Base-by-base conservation (phyloP, 257 asterid species). In the Anisodus tanguticus region DNA sequence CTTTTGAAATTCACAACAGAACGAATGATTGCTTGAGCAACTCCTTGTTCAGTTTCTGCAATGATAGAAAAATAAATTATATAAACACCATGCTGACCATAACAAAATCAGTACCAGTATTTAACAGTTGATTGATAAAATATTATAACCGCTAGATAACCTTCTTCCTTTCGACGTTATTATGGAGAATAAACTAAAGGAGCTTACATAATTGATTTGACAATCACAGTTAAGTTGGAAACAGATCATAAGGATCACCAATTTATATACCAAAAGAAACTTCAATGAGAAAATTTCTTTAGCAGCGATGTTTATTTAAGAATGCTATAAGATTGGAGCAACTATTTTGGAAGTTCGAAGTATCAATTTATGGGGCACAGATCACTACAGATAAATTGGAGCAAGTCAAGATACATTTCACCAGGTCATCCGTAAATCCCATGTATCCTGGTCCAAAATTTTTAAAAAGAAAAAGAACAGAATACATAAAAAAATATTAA, bases 1-100 rank as follows among this genome's bases (percentile, higher is more conserved):
- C 90, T 87, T 86, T 82, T 88, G 82, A 90, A 90, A 79, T 90
- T 90, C 5, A 90, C 92, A 66, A 85, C 87, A 4, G 92, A 90
- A 72, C 92, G 87, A 79, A 90, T 90, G 83, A 90, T 90, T 49
- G 92, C 91, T 76, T 85, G 88, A 76, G 92, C 92, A 86, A 90
- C 91, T 82, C 90, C 92, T 88, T 90, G 92, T 85, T 90, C 92
- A 86, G 92, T 90, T 85, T 88, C 92, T 88, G 89, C 39, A 81
- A 49, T 8, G 77, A 70, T 12, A 37, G 31, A 47, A 66, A 79
- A 79, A 35, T 53, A 54, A 79, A 35, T 9, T 22, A 31, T 12
- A 53, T 13, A 26, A 51, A 3, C 37, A 45, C 57, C 57, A 45
- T 71, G 17, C 57, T 16, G 37, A 71, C 79, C 57, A 43, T 71